These are phyloP conservation scores for Penicillium nucicola DNA, from an alignment of 495 filamentous ascomycete genomes.

Conservation along the genomic window DNA sequence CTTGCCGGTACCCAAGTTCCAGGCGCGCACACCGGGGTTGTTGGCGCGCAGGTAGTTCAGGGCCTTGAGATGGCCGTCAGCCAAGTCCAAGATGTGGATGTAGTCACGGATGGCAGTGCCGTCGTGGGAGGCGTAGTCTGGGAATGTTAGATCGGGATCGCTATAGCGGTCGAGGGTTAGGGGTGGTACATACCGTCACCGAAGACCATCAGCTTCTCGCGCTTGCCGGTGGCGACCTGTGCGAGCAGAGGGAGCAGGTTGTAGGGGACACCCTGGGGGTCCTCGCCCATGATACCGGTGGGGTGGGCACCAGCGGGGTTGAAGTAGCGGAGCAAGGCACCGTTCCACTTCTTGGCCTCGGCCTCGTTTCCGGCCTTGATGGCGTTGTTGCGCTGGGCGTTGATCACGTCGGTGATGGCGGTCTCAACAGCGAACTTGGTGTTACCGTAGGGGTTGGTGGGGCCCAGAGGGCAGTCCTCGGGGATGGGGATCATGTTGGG, in stretches of 20 bases:
- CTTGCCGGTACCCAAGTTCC: constrained; percentile 96
- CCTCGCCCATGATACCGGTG: constrained; percentile 96
- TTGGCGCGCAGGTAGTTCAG: constrained; percentile 87
- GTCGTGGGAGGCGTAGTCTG: constrained; percentile 87
- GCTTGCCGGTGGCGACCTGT: constrained; percentile 92
- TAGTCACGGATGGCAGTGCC: constrained; percentile 78
- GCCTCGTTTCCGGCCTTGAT: constrained; percentile 72
- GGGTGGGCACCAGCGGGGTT: constrained; percentile 96
- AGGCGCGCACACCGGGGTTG: constrained; percentile 89
- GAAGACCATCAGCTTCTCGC: constrained; percentile 91
- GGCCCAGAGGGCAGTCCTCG: constrained; percentile 90
- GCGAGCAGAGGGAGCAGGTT: constrained; percentile 92
- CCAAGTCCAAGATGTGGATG: constrained; percentile 84
- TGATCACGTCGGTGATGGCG: constrained; percentile 87
- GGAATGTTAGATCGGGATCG: constrained; percentile 6
- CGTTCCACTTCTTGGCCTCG: constrained; percentile 79
- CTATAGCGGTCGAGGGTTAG: not conserved
- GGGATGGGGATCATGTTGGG: constrained; percentile 99
- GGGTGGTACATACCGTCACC: constrained; percentile 69
- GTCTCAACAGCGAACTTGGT: constrained; percentile 90
- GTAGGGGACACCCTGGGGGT: constrained; percentile 92
- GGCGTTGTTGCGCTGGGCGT: constrained; percentile 79
- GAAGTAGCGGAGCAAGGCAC: constrained; percentile 91
- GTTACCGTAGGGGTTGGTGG: constrained; percentile 95
- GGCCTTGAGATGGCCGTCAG: constrained; percentile 83